Evolutionary conservation across 169 alveolate genomes (phyloP).

Genomic region (Amoebophrya sp.): DNA sequence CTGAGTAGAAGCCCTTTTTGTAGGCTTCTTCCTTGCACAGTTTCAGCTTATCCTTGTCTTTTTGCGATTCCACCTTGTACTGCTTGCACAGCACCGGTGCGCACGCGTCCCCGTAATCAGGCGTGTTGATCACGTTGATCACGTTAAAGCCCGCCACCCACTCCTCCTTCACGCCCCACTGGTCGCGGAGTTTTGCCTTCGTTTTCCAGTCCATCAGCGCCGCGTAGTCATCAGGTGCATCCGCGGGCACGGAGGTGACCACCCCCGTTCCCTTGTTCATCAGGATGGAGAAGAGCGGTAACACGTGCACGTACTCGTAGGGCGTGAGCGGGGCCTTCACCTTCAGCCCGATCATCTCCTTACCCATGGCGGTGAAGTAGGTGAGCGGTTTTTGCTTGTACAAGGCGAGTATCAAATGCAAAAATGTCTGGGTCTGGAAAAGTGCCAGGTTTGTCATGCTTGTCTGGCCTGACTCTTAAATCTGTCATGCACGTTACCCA

Average conservation of each 20-base stretch:
- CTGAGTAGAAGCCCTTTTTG: conserved; percentile 93
- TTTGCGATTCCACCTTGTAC: conserved; percentile 76
- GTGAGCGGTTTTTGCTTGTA: conserved; percentile 46
- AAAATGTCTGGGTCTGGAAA: too few relatives aligned
- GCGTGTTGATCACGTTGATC: conserved; percentile 50
- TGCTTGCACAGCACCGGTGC: conserved; percentile 64
- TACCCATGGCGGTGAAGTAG: conserved; percentile 68
- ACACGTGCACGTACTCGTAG: conserved; percentile 80
- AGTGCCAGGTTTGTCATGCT: too few relatives aligned
- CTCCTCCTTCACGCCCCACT: conserved; percentile 75
- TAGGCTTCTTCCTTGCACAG: conserved; percentile 92
- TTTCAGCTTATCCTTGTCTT: conserved; percentile 83
- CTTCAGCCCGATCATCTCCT: conserved; percentile 83
- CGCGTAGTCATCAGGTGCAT: conserved; percentile 98
- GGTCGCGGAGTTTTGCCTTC: conserved; percentile 58
- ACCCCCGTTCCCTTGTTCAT: conserved; percentile 97
- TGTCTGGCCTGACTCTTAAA: too few relatives aligned
- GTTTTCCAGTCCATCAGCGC: conserved; percentile 71
- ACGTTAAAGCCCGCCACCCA: conserved; percentile 63
- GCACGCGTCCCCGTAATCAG: conserved; percentile 57
- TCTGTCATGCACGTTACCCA: too few relatives aligned
- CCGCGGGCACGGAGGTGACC: conserved; percentile 99
- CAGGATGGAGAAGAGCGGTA: conserved; percentile 95
- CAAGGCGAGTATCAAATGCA: conserved; percentile 35
- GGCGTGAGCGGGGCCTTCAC: conserved; percentile 86